Base-by-base conservation (phyloP, 345 rosid genomes). In the Gossypium longicalyx region DNA sequence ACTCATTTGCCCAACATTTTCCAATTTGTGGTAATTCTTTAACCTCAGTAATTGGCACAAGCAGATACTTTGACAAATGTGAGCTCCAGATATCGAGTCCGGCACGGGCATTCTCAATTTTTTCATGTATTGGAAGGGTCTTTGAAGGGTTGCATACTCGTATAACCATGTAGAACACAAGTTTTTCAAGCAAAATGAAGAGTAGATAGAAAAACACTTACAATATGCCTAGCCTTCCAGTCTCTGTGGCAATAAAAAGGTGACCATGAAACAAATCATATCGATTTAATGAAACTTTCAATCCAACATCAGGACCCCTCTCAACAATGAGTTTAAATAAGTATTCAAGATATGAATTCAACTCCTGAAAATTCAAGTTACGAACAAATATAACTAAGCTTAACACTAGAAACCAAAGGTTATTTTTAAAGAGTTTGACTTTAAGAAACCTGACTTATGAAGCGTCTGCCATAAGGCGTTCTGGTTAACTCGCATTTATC, bases 261-360 rank as follows among this genome's bases (percentile, higher is more conserved):
- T 94, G 98, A 12, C 98, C 98, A 20, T 94, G 98, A 82, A 94
- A 92, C 41, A 94, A 77, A 85, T 92, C 98, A 79, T 85, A 91
- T 49, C 93, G 87, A 82, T 73, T 82, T 82, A 94, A 67, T 0
- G 85, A 85, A 45, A 89, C 90, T 63, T 84, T 34, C 71, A 94
- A 80, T 80, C 97, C 98, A 48, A 88, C 63, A 20, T 70, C 69
- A 0, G 93, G 89, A 56, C 91, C 97, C 43, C 97, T 89, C 71
- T 87, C 82, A 81, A 74, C 91, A 76, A 94, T 89, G 22, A 94
- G 81, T 76, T 83, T 82, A 84, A 92, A 94, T 76, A 94, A 73
- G 80, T 87, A 89, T 67, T 76, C 86, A 15, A 94, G 78, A 79
- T 89, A 94, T 2, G 82, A 85, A 81, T 92, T 89, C 83, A 90